Evolutionary conservation across 192 early-diverging fungal species (phyloP), one percentile per base, ranked within the genome.

Genomic region (Phycomyces blakesleeanus): DNA sequence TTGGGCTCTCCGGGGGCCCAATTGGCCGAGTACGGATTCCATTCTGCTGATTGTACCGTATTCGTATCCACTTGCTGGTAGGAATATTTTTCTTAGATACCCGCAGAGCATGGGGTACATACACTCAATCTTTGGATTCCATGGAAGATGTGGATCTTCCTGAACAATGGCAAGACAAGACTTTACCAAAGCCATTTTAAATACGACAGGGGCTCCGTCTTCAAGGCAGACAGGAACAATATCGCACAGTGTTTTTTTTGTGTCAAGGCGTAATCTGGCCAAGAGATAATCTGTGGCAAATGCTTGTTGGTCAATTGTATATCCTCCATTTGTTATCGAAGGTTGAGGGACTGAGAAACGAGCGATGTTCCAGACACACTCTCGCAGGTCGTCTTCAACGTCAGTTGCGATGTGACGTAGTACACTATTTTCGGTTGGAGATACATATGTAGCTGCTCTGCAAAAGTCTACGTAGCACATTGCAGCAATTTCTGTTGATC

Each of bases 181-280:
- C 42, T 85, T 86, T 21, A 88, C 83, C 50, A 95, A 81, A 1
- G 89, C 87, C 21, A 92, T 81, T 66, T 92, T 90, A 64, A 88
- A 90, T 52, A 85, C 70, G 5, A 79, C 77, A 25, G 90, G 87
- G 3, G 87, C 78, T 26, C 79, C 86, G 6, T 86, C 81, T 10
- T 86, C 83, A 3, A 89, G 73, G n/a, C 91, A 68, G 20, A 82
- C 76, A 0, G 89, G 83, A 58, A 93, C 74, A 25, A 91, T 74
- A 0, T 79, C 73, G 27, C 84, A 73, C 34, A 95, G 73, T 6
- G 87, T 83, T 59, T 79, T 85, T 64, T 82, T 81, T 1, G 86
- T 78, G 60, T 90, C 85, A 38, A 91, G 64, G 50, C 87, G 86
- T 51, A 90, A 85, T 56, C 89, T 73, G 15, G 86, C 77, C 1